Conservation (phyloP, 2,329 filamentous ascomycete species). For the Aspergillus proliferans region DNA sequence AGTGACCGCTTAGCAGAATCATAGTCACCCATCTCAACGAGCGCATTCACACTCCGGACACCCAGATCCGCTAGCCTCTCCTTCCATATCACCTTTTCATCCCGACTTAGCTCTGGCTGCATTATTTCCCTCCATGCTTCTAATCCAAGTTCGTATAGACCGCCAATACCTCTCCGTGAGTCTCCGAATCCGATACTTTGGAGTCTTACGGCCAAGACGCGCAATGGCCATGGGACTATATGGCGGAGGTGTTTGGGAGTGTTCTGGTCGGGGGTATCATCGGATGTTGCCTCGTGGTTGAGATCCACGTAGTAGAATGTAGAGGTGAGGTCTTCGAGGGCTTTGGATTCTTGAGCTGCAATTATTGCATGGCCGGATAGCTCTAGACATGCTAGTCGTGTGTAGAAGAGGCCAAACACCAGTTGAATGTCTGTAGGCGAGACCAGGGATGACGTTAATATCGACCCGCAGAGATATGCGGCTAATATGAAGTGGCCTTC, state of each 20-base stretch:
- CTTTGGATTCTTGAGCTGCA: slow-evolving; percentile 59
- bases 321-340: slow-evolving; percentile 57
- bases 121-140: slow-evolving; percentile 63
- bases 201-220: slow-evolving; percentile 74
- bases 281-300: slow-evolving; percentile 15
- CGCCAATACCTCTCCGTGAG: slow-evolving; percentile 75
- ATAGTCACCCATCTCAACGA: slow-evolving; percentile 69
- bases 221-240: slow-evolving; percentile 80
- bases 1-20: slow-evolving; percentile 72
- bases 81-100: slow-evolving; percentile 63
- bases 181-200: slow-evolving; percentile 84
- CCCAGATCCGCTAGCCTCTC: slow-evolving; percentile 68
- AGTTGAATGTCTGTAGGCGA: slow-evolving; percentile 50
- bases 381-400: slow-evolving; percentile 72
- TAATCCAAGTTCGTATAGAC: slow-evolving; percentile 78
- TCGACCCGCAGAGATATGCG: slow-evolving; percentile 47
- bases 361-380: slow-evolving; percentile 67
- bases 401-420: slow-evolving; percentile 75
- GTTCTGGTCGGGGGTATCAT: slow-evolving; percentile 57
- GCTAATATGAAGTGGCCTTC: slow-evolving; percentile 74
- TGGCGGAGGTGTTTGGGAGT: slow-evolving; percentile 59
- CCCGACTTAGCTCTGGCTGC: slow-evolving; percentile 46
- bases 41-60: slow-evolving; percentile 50
- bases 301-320: slow-evolving; percentile 44
- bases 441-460: slow-evolving; percentile 38